These are phyloP conservation scores for Chaetomium olivaceum DNA, from an alignment of 2,329 filamentous ascomycete species.

Conservation along the genomic window DNA sequence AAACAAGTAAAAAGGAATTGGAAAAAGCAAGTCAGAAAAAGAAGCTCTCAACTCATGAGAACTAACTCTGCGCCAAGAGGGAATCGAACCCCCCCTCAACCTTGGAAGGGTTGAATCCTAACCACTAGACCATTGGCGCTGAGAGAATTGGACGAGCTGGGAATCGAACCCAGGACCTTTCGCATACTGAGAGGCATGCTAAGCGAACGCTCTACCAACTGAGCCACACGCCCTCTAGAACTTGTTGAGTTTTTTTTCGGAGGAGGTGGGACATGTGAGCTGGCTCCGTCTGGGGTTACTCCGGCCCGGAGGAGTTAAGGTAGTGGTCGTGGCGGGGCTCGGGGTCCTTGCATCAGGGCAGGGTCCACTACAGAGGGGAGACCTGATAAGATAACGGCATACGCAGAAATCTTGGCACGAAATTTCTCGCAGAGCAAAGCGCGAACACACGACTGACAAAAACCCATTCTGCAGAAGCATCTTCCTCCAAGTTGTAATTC, in stretches of 20 bases:
- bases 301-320: too few relatives aligned
- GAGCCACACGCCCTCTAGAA: slow-evolving; percentile 26
- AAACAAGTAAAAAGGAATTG: background rate
- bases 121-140: slow-evolving; percentile 31
- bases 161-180: slow-evolving; percentile 32
- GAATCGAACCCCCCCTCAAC: slow-evolving; percentile 30
- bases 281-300: background rate
- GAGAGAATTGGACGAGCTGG: slow-evolving; percentile 25
- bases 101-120: slow-evolving; percentile 31
- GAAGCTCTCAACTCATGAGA: background rate
- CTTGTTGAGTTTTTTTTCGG: slow-evolving; percentile 10
- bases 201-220: slow-evolving; percentile 32
- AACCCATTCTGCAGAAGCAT: background rate
- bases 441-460: background rate
- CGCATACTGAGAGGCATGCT: slow-evolving; percentile 25
- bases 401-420: background rate
- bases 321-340: too few relatives aligned
- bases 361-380: background rate
- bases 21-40: background rate
- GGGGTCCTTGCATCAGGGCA: too few relatives aligned
- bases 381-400: background rate
- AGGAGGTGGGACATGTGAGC: slow-evolving; percentile 5
- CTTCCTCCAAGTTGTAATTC: background rate
- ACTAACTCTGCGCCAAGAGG: slow-evolving; percentile 23
- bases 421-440: background rate